Conservation (phyloP, 2,329 filamentous ascomycete genomes). For the Arthrocladium fulminans region DNA sequence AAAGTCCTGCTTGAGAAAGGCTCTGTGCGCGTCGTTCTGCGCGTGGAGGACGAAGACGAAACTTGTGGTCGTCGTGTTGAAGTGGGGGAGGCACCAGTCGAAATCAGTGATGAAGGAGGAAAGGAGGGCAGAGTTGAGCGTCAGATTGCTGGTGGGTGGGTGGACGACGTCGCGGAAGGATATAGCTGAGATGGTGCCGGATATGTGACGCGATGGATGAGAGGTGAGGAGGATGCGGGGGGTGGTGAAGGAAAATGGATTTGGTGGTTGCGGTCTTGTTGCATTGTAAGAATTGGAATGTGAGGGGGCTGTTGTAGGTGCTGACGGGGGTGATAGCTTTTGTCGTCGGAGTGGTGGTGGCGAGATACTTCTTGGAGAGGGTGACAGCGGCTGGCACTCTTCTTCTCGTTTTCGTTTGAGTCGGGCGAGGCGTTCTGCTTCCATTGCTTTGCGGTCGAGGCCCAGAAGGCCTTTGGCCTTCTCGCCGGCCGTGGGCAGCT, state of each 20-base stretch:
- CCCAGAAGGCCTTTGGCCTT: conserved; percentile 33
- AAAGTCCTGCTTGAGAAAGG: conserved; percentile 32
- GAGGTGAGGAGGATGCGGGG: conserved; percentile 78
- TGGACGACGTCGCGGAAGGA: conserved; percentile 62
- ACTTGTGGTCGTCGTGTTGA: conserved; percentile 53
- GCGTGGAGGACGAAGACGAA: conserved; percentile 57
- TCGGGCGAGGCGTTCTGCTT: conserved; percentile 68
- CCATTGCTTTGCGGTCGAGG: conserved; percentile 74
- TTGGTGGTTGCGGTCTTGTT: conserved; percentile 8
- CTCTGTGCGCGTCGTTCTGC: conserved; percentile 38
- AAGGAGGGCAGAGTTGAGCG: conserved; percentile 67
- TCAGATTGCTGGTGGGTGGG: conserved; percentile 66
- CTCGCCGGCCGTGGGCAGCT: background rate
- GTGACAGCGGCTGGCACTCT: conserved; percentile 21
- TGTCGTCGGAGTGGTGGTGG: conserved; percentile 19
- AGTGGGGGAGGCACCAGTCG: conserved; percentile 66
- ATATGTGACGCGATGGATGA: conserved; percentile 54
- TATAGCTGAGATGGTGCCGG: conserved; percentile 28
- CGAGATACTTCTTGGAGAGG: conserved; percentile 10
- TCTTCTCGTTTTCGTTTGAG: conserved; percentile 52
- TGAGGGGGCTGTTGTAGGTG: conserved; percentile 21
- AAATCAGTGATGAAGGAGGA: conserved; percentile 84
- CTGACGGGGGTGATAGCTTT: background rate
- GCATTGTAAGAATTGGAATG: background rate
- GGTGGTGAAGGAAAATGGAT: conserved; percentile 38